Conservation (phyloP, 768 basidiomycete species). For the Candolleomyces aberdarensis region DNA sequence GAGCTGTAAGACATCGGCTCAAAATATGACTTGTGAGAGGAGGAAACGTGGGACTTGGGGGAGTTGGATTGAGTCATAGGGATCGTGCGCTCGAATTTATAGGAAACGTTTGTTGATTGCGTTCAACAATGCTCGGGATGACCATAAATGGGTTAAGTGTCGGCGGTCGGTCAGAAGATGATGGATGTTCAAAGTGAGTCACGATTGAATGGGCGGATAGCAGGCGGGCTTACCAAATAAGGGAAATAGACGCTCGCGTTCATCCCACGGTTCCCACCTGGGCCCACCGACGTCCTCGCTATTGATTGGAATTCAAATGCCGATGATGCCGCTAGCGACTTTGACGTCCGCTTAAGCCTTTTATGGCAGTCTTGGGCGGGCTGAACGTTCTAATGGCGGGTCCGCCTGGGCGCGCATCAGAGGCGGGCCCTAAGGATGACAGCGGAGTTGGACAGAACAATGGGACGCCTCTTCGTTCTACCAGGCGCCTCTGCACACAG, state of each 20-base stretch:
- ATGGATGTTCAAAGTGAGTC: constrained; percentile 5
- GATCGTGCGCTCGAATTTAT: neutral
- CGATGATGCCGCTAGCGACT: neutral
- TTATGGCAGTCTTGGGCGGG: neutral
- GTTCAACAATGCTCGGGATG: neutral
- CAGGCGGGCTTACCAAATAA: neutral
- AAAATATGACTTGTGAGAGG: neutral
- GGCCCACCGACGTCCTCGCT: constrained; percentile 30
- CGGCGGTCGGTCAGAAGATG: neutral
- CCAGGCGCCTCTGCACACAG: too few species aligned
- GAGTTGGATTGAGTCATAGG: constrained; percentile 4
- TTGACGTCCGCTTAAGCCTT: neutral
- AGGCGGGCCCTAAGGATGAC: neutral
- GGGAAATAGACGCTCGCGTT: neutral
- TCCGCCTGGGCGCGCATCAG: neutral
- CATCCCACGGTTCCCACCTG: neutral
- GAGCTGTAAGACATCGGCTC: neutral
- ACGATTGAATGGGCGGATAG: neutral
- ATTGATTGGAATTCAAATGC: constrained; percentile 10
- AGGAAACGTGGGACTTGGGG: neutral
- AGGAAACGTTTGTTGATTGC: constrained; percentile 4
- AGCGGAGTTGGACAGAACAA: neutral
- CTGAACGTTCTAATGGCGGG: too few species aligned
- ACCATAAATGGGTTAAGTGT: neutral
- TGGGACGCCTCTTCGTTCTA: too few species aligned